Percentiles rank a stretch among this genome's conserved stretches.
Evolutionary conservation across 2,329 filamentous ascomycete species (phyloP).

Genomic region (Fusarium concolor): DNA sequence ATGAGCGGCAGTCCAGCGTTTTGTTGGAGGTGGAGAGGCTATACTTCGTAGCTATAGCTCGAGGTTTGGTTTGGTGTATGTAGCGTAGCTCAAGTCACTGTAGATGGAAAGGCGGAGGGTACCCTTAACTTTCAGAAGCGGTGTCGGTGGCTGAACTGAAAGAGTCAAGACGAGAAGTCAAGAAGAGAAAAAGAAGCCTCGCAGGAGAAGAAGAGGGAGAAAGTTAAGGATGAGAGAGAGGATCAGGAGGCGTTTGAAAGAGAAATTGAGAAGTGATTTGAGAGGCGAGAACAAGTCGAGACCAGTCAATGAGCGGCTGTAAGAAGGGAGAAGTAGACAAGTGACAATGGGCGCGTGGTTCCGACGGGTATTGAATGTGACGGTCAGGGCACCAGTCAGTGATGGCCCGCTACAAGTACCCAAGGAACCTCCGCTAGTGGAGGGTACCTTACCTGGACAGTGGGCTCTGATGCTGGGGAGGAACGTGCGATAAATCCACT

Average conservation of each 20-base stretch:
- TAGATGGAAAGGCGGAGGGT: background rate
- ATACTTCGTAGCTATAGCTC: conserved; percentile 26
- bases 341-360: conserved; percentile 38
- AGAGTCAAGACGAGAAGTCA: background rate
- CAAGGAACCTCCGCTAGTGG: conserved; percentile 28
- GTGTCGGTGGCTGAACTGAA: background rate
- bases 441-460: conserved; percentile 1
- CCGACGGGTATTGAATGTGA: conserved; percentile 8
- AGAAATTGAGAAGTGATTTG: conserved; percentile 22
- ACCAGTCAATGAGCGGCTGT: background rate
- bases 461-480: background rate
- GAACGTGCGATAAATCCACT: conserved; percentile 30
- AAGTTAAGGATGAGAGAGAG: conserved; percentile 23
- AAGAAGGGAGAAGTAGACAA: conserved; percentile 18
- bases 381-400: conserved; percentile 19
- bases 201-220: background rate
- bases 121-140: background rate
- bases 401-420: background rate
- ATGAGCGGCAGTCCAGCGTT: background rate
- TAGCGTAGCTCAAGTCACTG: background rate
- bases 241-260: conserved; percentile 24
- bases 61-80: background rate
- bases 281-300: conserved; percentile 7
- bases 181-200: background rate
- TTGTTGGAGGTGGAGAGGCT: conserved; percentile 24